These are phyloP conservation scores for Penicillium sp. DNA, from an alignment of 2,329 filamentous ascomycete species.

Conservation along the genomic window DNA sequence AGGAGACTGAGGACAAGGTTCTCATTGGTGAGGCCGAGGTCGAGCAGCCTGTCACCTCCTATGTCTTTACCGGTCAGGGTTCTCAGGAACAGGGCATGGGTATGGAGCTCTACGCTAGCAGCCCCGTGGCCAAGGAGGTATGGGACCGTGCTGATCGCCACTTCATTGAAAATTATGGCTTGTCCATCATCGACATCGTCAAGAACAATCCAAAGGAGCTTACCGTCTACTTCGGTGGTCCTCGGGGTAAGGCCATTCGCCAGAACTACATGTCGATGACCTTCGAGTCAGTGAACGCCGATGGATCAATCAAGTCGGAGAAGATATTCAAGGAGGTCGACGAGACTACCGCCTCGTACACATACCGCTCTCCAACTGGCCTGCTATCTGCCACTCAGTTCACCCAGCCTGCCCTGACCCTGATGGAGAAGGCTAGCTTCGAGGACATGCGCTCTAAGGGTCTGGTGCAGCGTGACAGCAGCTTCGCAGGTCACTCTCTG, in stretches of 20 bases:
- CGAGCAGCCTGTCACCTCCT: constrained; percentile 93
- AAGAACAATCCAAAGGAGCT: constrained; percentile 99
- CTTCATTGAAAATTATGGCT: constrained; percentile 97
- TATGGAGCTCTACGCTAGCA: constrained; percentile 96
- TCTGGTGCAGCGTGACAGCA: constrained; percentile 91
- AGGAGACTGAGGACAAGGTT: constrained; percentile 95
- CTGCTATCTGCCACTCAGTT: constrained; percentile 96
- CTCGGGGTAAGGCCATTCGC: constrained; percentile 92
- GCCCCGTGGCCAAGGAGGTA: constrained; percentile 89
- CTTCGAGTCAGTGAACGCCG: constrained; percentile 92
- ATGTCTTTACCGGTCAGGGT: constrained; percentile 97
- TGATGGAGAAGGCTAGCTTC: constrained; percentile 99
- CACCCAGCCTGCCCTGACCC: constrained; percentile 91
- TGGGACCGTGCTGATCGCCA: constrained; percentile 98
- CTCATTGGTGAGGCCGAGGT: constrained; percentile 93
- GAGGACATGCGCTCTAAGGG: constrained; percentile 99
- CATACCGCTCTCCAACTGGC: constrained; percentile 91
- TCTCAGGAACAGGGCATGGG: constrained; percentile 99
- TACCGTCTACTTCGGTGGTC: constrained; percentile 95
- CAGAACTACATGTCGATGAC: constrained; percentile 99
- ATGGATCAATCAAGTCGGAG: constrained; percentile 94
- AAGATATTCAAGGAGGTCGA: constrained; percentile 99
- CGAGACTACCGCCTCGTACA: constrained; percentile 92
- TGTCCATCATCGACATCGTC: constrained; percentile 97
- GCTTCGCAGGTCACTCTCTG: constrained; percentile 94